phyloP scores from a whole-genome alignment of 257 asterid genomes.

The Thymus mandschuricus region DNA sequence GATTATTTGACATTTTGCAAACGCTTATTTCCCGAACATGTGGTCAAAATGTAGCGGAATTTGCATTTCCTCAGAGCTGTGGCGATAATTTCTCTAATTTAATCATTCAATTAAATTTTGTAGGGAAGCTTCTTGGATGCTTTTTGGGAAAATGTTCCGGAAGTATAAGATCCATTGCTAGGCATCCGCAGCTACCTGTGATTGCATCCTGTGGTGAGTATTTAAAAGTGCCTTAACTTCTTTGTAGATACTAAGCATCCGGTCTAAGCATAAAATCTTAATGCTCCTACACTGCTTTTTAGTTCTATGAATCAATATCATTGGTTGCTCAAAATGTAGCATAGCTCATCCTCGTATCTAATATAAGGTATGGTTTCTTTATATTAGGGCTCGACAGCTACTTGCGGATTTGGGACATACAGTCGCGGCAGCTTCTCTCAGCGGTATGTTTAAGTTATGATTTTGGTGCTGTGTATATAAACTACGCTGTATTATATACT shows the following conservation, averaged over 20 bases:
- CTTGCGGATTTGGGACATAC: constrained; percentile 88
- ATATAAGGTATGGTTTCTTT: constrained; percentile 15
- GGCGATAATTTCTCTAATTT: neutral
- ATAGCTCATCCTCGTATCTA: constrained; percentile 2
- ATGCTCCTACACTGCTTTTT: neutral
- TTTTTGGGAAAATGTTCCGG: constrained; percentile 92
- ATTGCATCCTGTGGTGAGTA: constrained; percentile 94
- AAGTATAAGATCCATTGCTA: constrained; percentile 83
- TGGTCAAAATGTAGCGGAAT: neutral
- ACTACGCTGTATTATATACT: neutral
- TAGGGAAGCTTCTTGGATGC: constrained; percentile 87
- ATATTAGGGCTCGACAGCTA: constrained; percentile 86
- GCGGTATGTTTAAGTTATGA: constrained; percentile 56
- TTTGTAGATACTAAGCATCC: neutral
- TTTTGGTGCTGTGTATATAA: neutral
- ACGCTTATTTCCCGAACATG: neutral
- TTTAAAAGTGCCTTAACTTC: neutral
- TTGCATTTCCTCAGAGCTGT: neutral
- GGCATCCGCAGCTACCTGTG: constrained; percentile 81
- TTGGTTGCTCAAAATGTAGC: neutral
- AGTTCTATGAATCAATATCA: neutral
- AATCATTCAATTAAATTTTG: constrained; percentile 13
- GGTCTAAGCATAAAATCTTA: neutral
- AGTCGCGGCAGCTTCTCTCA: constrained; percentile 85
- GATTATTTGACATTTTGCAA: neutral